A percentile compares a stretch with the other conserved stretches of the same genome.
Conservation (phyloP, 2,329 filamentous ascomycete genomes). For the Alternaria ethzedia region DNA sequence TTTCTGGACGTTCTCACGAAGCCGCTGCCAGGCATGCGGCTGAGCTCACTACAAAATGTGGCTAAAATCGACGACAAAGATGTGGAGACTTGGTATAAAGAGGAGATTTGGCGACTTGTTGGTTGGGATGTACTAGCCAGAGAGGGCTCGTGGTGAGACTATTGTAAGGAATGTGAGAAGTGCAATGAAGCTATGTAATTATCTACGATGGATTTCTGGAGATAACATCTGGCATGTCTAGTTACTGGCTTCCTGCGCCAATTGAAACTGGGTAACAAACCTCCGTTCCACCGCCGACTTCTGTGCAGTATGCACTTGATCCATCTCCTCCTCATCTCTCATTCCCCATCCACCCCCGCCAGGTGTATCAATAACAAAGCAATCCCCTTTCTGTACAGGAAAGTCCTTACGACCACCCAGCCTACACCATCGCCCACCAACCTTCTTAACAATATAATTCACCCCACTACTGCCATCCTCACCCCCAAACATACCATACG, state of each 20-base stretch:
- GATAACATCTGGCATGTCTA: background rate
- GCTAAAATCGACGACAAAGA: constrained; percentile 50
- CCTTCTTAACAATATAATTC: constrained; percentile 32
- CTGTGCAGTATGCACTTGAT: too few species aligned
- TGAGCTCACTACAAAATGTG: constrained; percentile 32
- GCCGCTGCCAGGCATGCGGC: constrained; percentile 36
- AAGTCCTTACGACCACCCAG: constrained; percentile 17
- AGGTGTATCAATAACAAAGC: constrained; percentile 23
- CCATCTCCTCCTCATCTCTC: background rate
- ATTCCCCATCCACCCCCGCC: constrained; percentile 21
- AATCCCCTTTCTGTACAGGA: constrained; percentile 13
- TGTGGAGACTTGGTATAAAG: constrained; percentile 61
- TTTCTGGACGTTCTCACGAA: constrained; percentile 52
- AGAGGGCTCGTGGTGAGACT: constrained; percentile 22
- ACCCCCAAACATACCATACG: constrained; percentile 43
- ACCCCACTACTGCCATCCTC: constrained; percentile 31
- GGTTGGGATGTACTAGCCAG: constrained; percentile 61
- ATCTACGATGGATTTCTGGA: background rate
- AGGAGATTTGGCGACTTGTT: constrained; percentile 63
- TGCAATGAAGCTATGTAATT: too few species aligned
- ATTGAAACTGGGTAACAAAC: constrained; percentile 23
- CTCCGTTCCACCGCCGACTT: constrained; percentile 8
- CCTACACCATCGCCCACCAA: constrained; percentile 16
- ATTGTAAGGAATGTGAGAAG: background rate
- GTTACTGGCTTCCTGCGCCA: constrained; percentile 23